Evolutionary conservation across 495 filamentous ascomycete genomes (phyloP).

Genomic region (Hapsidospora chrysogenum): DNA sequence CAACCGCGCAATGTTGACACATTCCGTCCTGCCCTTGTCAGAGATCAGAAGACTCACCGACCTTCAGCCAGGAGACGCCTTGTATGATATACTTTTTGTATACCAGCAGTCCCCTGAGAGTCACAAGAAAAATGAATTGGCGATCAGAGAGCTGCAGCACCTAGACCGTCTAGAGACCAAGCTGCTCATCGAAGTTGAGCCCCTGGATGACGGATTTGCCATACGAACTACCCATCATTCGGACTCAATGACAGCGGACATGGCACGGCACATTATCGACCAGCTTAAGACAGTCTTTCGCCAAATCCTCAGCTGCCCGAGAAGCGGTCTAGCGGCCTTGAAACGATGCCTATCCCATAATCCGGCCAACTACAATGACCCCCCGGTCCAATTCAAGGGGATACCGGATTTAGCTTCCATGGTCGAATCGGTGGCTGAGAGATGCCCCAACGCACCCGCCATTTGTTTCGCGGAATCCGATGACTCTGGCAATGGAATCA

Average conservation of each 20-base stretch:
- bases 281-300: conserved; percentile 17
- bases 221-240: conserved; percentile 35
- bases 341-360: background rate
- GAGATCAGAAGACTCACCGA: conserved; percentile 46
- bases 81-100: conserved; percentile 59
- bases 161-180: conserved; percentile 57
- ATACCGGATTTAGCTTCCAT: conserved; percentile 23
- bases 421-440: conserved; percentile 33
- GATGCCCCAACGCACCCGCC: conserved; percentile 35
- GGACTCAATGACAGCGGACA: conserved; percentile 20
- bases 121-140: conserved; percentile 8
- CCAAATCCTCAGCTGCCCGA: conserved; percentile 18
- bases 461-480: conserved; percentile 37
- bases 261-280: conserved; percentile 29
- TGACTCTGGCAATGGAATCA: too few species aligned
- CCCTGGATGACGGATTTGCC: conserved; percentile 31
- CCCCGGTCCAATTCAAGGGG: conserved; percentile 2
- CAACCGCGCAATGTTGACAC: conserved; percentile 41
- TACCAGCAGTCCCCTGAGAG: conserved; percentile 55
- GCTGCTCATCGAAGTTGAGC: conserved; percentile 55
- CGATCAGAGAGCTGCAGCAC: conserved; percentile 32
- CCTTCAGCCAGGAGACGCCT: conserved; percentile 22
- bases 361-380: conserved; percentile 38
- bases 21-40: conserved; percentile 39
- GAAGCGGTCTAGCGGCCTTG: conserved; percentile 13